These are phyloP conservation scores for Entelexis paramagnoliae DNA, from an alignment of 1,139 yeast species.

Conservation along the genomic window DNA sequence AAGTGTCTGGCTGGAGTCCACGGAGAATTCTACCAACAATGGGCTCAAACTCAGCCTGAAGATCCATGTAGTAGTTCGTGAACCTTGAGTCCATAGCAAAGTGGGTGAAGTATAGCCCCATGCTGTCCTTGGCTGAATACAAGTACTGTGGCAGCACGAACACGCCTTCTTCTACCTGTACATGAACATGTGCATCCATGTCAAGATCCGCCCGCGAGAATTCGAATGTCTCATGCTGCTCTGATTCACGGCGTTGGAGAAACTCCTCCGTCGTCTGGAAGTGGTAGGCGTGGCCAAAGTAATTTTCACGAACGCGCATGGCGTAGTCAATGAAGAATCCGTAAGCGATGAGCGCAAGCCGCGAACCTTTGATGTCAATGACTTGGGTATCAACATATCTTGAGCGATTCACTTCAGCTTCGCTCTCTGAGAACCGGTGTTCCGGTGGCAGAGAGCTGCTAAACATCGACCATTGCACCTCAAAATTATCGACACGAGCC, in stretches of 20 bases:
- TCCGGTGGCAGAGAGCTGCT: slow-evolving; percentile 47
- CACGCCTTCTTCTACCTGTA: slow-evolving; percentile 60
- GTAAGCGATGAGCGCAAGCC: slow-evolving; percentile 59
- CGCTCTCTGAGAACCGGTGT: slow-evolving; percentile 35
- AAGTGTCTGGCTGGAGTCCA: slow-evolving; percentile 22
- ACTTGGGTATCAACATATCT: slow-evolving; percentile 38
- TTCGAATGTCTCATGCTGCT: slow-evolving; percentile 19
- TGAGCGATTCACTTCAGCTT: slow-evolving; percentile 44
- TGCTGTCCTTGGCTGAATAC: slow-evolving; percentile 54
- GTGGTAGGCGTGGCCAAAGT: slow-evolving; percentile 77
- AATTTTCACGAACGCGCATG: slow-evolving; percentile 72
- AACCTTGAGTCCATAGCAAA: slow-evolving; percentile 71
- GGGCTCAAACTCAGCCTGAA: slow-evolving; percentile 35
- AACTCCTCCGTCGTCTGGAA: slow-evolving; percentile 83
- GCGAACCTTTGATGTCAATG: slow-evolving; percentile 53
- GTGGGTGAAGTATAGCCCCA: slow-evolving; percentile 53
- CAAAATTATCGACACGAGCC: slow-evolving; percentile 58
- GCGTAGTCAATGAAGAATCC: slow-evolving; percentile 72
- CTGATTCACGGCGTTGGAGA: slow-evolving; percentile 34
- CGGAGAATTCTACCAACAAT: slow-evolving; percentile 27
- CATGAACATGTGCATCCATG: slow-evolving; percentile 62
- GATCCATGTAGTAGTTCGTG: slow-evolving; percentile 77
- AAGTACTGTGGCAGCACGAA: slow-evolving; percentile 62
- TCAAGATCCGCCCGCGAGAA: slow-evolving; percentile 45
- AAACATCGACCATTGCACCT: slow-evolving; percentile 44